These are phyloP conservation scores for Tulasnella sp. DNA, from an alignment of 768 basidiomycete species.

Conservation along the genomic window DNA sequence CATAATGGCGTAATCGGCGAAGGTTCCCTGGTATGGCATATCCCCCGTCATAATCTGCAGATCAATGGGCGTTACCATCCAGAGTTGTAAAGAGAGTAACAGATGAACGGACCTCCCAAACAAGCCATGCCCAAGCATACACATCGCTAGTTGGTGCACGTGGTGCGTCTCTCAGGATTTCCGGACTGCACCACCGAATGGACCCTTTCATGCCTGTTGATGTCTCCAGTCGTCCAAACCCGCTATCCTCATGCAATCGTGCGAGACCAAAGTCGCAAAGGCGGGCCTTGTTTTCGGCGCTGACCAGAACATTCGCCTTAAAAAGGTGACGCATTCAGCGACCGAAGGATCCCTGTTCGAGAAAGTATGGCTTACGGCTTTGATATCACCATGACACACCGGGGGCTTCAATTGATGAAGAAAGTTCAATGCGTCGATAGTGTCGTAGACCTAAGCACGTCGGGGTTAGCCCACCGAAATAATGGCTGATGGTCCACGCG, in stretches of 20 bases:
- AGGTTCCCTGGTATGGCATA: not conserved
- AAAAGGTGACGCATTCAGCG: not conserved
- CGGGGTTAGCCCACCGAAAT: no score
- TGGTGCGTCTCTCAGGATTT: not conserved
- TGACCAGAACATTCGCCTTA: no score
- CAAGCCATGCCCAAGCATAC: slow-evolving; percentile 10
- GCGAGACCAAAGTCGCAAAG: slow-evolving; percentile 19
- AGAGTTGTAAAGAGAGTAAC: not conserved
- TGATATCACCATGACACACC: no score
- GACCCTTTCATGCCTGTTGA: slow-evolving; percentile 5
- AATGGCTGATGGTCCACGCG: no score
- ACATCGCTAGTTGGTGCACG: slow-evolving; percentile 1
- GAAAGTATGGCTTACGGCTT: no score
- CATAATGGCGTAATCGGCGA: not conserved
- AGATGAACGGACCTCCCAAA: not conserved
- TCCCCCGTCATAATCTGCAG: not conserved
- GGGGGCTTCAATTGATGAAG: no score
- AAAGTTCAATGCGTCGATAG: no score
- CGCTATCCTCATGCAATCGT: not conserved
- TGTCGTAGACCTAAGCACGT: no score
- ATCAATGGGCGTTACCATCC: not conserved
- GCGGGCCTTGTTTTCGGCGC: no score
- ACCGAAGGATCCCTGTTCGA: no score
- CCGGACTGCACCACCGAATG: slow-evolving; percentile 9
- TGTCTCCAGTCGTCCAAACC: slow-evolving; percentile 9